phyloP scores from a whole-genome alignment of 305 asterid species.

The Caryopteris hybrid region DNA sequence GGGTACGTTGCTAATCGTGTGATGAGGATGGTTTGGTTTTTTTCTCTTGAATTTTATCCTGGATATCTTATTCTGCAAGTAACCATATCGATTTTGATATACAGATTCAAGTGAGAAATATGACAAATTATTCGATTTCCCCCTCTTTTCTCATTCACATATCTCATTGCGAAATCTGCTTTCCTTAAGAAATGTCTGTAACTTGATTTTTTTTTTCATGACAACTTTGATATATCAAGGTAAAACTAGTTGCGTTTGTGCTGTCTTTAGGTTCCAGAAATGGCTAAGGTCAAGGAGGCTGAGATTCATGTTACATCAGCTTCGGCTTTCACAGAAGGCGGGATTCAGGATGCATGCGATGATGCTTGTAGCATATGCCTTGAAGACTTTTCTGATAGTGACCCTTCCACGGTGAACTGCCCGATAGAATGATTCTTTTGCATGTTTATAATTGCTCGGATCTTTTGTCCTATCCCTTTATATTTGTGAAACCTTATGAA shows the following conservation, averaged over 20 bases:
- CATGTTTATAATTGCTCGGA: background rate
- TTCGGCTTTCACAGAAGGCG: slow-evolving; percentile 69
- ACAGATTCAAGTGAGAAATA: background rate
- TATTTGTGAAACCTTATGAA: background rate
- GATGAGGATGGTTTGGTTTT: background rate
- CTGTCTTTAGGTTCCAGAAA: slow-evolving; percentile 33
- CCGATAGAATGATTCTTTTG: background rate
- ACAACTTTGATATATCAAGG: background rate
- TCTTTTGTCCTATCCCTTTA: background rate
- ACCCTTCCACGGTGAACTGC: slow-evolving; percentile 60
- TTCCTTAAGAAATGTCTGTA: background rate
- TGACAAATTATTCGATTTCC: background rate
- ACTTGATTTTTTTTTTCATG: background rate
- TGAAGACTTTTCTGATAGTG: slow-evolving; percentile 50
- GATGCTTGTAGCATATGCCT: slow-evolving; percentile 87
- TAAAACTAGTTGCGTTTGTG: background rate
- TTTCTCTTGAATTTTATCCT: no score
- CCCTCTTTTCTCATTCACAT: background rate
- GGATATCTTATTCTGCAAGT: no score
- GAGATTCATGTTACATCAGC: slow-evolving; percentile 50
- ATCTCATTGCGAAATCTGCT: background rate
- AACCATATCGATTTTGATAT: no score
- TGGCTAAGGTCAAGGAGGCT: slow-evolving; percentile 39
- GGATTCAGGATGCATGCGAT: slow-evolving; percentile 67
- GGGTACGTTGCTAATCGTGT: background rate